These are phyloP conservation scores for Claviceps digitariae DNA, from an alignment of 2,329 filamentous ascomycete species.

Conservation along the genomic window DNA sequence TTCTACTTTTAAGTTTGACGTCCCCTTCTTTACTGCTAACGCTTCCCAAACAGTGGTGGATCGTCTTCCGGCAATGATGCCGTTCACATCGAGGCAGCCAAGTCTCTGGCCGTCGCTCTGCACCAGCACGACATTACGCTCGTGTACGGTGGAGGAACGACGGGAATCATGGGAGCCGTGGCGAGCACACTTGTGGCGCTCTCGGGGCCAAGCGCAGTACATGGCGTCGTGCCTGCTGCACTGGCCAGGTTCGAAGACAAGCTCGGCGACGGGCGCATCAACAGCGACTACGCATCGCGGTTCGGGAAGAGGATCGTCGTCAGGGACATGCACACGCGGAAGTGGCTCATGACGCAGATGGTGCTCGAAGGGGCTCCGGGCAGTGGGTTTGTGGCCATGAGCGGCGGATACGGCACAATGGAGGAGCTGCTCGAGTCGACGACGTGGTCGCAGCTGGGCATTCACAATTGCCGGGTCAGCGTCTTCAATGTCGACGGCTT, in stretches of 20 bases:
- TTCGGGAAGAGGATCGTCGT: constrained; percentile 82
- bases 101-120: constrained; percentile 56
- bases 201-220: constrained; percentile 65
- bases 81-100: constrained; percentile 63
- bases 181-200: constrained; percentile 73
- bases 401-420: constrained; percentile 81
- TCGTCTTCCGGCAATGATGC: constrained; percentile 48
- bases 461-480: constrained; percentile 65
- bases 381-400: constrained; percentile 77
- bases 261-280: constrained; percentile 24
- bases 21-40: not conserved
- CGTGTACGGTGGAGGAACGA: constrained; percentile 86
- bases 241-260: constrained; percentile 65
- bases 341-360: constrained; percentile 78
- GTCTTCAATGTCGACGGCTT: constrained; percentile 79
- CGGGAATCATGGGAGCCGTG: constrained; percentile 87
- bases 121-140: constrained; percentile 63
- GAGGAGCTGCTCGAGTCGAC: constrained; percentile 85
- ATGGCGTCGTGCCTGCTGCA: constrained; percentile 81
- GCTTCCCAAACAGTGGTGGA: not conserved
- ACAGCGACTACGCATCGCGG: constrained; percentile 31
- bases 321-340: constrained; percentile 86
- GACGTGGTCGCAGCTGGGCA: constrained; percentile 91
- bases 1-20: not conserved
- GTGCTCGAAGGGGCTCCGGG: constrained; percentile 72